Conservation (phyloP, 371 early-diverging fungal species). For the Zychaea mexicana region DNA sequence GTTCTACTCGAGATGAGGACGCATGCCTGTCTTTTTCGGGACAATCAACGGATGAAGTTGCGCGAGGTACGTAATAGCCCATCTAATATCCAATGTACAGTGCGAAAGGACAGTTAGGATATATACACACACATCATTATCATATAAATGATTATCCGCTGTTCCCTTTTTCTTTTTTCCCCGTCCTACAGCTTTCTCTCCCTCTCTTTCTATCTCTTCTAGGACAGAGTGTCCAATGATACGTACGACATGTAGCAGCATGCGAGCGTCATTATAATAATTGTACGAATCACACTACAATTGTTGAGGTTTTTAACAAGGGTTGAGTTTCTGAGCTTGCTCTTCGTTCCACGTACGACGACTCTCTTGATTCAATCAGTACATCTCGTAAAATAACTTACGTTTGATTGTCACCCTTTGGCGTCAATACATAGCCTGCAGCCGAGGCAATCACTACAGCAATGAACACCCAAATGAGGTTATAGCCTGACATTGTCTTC, state of each 20-base stretch:
- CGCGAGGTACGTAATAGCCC: conserved; percentile 77
- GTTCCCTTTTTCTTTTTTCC: not conserved
- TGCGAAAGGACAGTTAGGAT: too few species aligned
- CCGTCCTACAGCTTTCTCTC: not conserved
- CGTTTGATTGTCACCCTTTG: conserved; percentile 66
- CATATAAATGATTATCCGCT: too few species aligned
- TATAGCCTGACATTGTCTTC: conserved; percentile 57
- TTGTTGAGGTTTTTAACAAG: not conserved
- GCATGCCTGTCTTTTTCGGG: conserved; percentile 67
- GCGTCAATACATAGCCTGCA: conserved; percentile 53
- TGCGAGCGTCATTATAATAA: conserved; percentile 68
- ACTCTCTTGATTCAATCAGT: too few species aligned
- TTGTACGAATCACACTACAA: conserved; percentile 69
- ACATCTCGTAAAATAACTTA: conserved; percentile 24
- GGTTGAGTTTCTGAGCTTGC: not conserved
- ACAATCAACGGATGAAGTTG: conserved; percentile 73
- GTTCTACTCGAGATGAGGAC: conserved; percentile 36
- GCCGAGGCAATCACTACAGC: conserved; percentile 39
- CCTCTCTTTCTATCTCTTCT: not conserved
- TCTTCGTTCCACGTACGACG: too few species aligned
- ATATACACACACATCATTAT: too few species aligned
- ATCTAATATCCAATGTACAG: conserved; percentile 46
- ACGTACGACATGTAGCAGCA: conserved; percentile 69
- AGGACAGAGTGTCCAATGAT: not conserved
- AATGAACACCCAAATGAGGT: conserved; percentile 57